Percentiles rank a stretch among this genome's conserved stretches.
Evolutionary conservation across 208 protist genomes (phyloP).

Genomic region (Porcisia hertigi): DNA sequence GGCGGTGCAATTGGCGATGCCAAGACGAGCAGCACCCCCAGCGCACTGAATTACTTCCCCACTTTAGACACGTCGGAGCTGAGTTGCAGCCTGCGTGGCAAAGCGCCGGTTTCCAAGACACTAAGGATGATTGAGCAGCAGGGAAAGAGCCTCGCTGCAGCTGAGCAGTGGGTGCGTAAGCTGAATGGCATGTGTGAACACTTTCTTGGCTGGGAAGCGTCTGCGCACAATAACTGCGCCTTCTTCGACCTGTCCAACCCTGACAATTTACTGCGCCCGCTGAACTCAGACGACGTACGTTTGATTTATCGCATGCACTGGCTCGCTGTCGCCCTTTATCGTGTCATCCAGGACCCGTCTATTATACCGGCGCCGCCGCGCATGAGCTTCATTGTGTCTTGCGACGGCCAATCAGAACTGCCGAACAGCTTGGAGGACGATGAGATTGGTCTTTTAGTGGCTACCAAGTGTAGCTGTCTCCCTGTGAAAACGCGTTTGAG

Average conservation of each 20-base stretch:
- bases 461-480: constrained; percentile 63
- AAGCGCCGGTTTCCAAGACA: constrained; percentile 11
- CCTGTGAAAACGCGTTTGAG: constrained; percentile 39
- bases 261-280: constrained; percentile 30
- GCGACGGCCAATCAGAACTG: constrained; percentile 12
- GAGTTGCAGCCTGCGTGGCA: constrained; percentile 14
- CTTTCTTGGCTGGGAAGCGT: constrained; percentile 43
- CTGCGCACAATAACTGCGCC: constrained; percentile 21
- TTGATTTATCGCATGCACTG: constrained; percentile 52
- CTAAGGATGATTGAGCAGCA: constrained; percentile 34
- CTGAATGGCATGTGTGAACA: constrained; percentile 58
- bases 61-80: constrained; percentile 17
- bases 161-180: constrained; percentile 26
- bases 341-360: constrained; percentile 33
- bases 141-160: constrained; percentile 31
- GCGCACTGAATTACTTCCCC: constrained; percentile 18
- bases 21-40: neutral
- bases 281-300: constrained; percentile 44
- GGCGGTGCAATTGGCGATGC: neutral
- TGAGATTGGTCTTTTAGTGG: constrained; percentile 48
- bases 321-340: constrained; percentile 47
- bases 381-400: constrained; percentile 56
- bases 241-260: constrained; percentile 33
- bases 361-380: constrained; percentile 45
- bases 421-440: constrained; percentile 33